Percentiles rank a stretch among this genome's conserved stretches.
Evolutionary conservation across 495 filamentous ascomycete genomes (phyloP).

Genomic region (Echria macrotheca): DNA sequence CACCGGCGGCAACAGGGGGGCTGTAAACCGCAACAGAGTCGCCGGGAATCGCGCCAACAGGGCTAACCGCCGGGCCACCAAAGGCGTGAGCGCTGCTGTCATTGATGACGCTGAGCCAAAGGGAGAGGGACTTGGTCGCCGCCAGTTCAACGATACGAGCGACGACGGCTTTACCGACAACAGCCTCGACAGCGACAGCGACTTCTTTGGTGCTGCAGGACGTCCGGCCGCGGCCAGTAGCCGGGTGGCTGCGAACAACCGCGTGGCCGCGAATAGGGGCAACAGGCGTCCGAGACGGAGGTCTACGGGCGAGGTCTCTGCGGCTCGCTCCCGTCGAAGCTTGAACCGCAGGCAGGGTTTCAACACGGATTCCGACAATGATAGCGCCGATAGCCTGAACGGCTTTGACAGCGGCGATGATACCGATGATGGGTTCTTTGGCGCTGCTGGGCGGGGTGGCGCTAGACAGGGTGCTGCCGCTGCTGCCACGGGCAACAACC

Average conservation of each 20-base stretch:
- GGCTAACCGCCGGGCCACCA: too few relatives aligned
- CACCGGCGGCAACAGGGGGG: not conserved
- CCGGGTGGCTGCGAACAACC: not conserved
- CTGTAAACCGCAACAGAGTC: too few relatives aligned
- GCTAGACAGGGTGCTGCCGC: too few relatives aligned
- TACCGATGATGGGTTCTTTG: conserved; percentile 3
- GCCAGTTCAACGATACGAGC: not conserved
- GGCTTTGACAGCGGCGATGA: not conserved
- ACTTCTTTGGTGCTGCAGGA: not conserved
- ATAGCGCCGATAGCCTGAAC: not conserved
- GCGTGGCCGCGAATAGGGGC: too few relatives aligned
- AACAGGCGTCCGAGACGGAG: too few relatives aligned
- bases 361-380: not conserved
- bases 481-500: not conserved
- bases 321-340: not conserved
- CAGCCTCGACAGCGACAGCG: not conserved
- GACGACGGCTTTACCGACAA: not conserved
- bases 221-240: not conserved
- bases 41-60: too few relatives aligned
- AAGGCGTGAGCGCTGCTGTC: too few relatives aligned
- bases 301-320: too few relatives aligned
- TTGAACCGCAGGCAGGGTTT: not conserved
- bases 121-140: too few relatives aligned
- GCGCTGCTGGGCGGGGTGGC: too few relatives aligned
- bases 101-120: too few relatives aligned